Conservation (phyloP, 148 eudicot species). For the Heliosperma pusillum region DNA sequence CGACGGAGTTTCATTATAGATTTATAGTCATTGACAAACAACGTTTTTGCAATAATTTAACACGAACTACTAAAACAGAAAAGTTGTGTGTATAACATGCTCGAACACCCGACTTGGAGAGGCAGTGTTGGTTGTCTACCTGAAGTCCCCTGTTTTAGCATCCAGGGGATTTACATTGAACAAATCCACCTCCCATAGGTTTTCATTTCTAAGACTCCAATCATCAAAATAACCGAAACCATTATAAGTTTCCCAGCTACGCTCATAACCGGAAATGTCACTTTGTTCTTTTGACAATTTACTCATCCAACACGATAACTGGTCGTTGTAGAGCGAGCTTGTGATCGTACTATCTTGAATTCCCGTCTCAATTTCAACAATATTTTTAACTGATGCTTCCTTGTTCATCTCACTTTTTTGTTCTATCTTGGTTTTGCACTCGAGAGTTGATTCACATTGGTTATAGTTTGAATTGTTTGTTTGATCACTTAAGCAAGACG, state of each 20-base stretch:
- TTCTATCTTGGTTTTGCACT: neutral
- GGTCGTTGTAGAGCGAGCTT: conserved; percentile 39
- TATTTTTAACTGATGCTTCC: neutral
- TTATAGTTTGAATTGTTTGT: neutral
- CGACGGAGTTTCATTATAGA: too few relatives aligned
- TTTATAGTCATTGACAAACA: too few relatives aligned
- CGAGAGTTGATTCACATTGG: neutral
- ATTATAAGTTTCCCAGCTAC: too few relatives aligned
- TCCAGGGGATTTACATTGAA: neutral
- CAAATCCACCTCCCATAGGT: neutral
- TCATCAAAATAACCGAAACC: neutral
- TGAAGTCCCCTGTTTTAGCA: too few relatives aligned
- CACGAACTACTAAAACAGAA: too few relatives aligned
- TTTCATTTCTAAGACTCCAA: too few relatives aligned
- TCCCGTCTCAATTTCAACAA: neutral
- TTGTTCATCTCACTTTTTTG: neutral
- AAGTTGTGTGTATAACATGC: too few relatives aligned
- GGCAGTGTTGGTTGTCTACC: too few relatives aligned
- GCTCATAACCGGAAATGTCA: neutral
- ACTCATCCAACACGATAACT: conserved; percentile 39
- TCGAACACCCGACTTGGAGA: too few relatives aligned
- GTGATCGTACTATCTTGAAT: too few relatives aligned
- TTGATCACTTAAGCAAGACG: conserved; percentile 14
- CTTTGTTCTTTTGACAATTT: conserved; percentile 16
- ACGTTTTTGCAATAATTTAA: too few relatives aligned